These are phyloP conservation scores for Penicillium macrosclerotiorum DNA, from an alignment of 495 filamentous ascomycete genomes.

Conservation along the genomic window DNA sequence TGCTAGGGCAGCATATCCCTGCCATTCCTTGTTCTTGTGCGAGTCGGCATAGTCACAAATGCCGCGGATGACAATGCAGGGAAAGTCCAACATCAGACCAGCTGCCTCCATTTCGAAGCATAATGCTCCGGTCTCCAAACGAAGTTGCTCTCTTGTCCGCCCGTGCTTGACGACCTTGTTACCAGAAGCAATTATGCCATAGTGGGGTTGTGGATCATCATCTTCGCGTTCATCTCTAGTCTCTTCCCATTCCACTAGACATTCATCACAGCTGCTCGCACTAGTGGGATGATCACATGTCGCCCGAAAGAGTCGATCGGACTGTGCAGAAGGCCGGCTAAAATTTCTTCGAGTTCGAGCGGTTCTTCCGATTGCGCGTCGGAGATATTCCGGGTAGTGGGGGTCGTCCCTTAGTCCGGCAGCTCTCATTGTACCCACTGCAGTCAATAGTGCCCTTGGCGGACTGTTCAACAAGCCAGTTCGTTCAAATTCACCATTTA, in stretches of 20 bases:
- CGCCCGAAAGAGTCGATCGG: not conserved
- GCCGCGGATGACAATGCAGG: constrained; percentile 32
- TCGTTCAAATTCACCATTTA: constrained; percentile 37
- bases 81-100: constrained; percentile 29
- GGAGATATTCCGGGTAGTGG: constrained; percentile 16
- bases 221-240: not conserved
- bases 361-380: constrained; percentile 12
- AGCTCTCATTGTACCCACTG: constrained; percentile 24
- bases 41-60: constrained; percentile 36
- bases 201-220: constrained; percentile 18
- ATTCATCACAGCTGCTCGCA: not conserved
- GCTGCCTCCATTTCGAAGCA: constrained; percentile 37
- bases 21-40: constrained; percentile 37
- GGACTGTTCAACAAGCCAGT: constrained; percentile 31
- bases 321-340: not conserved
- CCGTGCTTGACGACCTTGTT: constrained; percentile 32
- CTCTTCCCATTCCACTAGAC: not conserved
- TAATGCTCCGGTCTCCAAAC: constrained; percentile 2
- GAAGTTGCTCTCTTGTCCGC: constrained; percentile 1
- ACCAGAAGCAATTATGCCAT: constrained; percentile 38
- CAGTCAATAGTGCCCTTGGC: constrained; percentile 23
- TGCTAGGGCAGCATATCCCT: constrained; percentile 28
- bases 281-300: not conserved
- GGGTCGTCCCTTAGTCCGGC: constrained; percentile 11
- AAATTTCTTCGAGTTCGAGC: constrained; percentile 14